Evolutionary conservation across 2,329 filamentous ascomycete genomes (phyloP).

Genomic region (Botryotinia convoluta): DNA sequence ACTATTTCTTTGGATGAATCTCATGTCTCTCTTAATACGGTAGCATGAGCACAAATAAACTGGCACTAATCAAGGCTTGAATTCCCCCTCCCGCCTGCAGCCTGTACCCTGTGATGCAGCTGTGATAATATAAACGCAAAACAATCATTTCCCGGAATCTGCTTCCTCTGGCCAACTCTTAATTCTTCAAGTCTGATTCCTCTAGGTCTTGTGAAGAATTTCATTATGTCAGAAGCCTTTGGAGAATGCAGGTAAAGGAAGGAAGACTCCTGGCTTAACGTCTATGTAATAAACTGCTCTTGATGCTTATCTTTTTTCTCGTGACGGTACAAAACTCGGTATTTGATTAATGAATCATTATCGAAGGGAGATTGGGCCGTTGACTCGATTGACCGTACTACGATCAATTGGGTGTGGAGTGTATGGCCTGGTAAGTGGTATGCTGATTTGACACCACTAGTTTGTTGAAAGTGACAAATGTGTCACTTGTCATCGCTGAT

Average conservation of each 20-base stretch:
- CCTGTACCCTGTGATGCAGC: background rate
- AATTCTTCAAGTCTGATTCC: background rate
- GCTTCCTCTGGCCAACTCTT: background rate
- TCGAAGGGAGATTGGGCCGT: background rate
- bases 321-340: background rate
- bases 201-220: background rate
- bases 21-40: rapidly evolving
- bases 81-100: background rate
- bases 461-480: background rate
- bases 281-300: background rate
- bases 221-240: background rate
- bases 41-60: background rate
- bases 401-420: background rate
- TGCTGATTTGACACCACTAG: background rate
- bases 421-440: background rate
- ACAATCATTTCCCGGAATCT: background rate
- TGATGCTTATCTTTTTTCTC: background rate
- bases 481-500: background rate
- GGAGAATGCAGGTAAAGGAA: background rate
- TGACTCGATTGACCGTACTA: background rate
- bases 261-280: background rate
- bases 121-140: background rate
- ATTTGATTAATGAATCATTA: background rate
- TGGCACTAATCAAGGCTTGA: background rate
- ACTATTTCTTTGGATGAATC: too few relatives aligned